Conservation (phyloP, 768 basidiomycete species). For the Russula olivacea region DNA sequence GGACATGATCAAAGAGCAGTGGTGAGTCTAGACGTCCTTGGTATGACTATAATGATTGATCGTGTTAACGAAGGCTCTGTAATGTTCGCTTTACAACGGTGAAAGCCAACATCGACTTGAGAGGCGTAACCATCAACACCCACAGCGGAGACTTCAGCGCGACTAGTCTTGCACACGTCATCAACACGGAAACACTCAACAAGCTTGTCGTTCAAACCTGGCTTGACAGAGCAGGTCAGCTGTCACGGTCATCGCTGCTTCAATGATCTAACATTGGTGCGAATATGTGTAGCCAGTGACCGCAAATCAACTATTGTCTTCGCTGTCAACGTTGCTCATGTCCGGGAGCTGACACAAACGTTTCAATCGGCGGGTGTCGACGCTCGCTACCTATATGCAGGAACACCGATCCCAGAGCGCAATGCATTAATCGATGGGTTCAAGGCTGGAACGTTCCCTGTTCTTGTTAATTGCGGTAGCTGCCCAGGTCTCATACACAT, state of each 20-base stretch:
- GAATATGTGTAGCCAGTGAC: conserved; percentile 34
- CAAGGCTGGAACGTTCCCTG: conserved; percentile 67
- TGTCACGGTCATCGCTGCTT: neutral
- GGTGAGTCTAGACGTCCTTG: conserved; percentile 40
- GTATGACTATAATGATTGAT: neutral
- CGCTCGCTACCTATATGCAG: conserved; percentile 72
- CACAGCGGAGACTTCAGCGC: conserved; percentile 78
- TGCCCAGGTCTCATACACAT: neutral
- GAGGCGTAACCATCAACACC: conserved; percentile 57
- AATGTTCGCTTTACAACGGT: conserved; percentile 83
- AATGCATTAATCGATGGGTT: conserved; percentile 61
- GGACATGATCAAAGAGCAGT: conserved; percentile 89
- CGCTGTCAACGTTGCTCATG: conserved; percentile 80
- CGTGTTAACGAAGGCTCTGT: conserved; percentile 54
- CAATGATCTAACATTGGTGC: conserved; percentile 9
- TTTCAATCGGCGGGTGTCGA: conserved; percentile 78
- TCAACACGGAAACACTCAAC: conserved; percentile 78
- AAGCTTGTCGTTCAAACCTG: conserved; percentile 74
- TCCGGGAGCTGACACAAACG: conserved; percentile 59
- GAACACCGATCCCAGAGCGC: conserved; percentile 60
- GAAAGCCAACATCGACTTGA: conserved; percentile 64
- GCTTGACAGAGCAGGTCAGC: conserved; percentile 73
- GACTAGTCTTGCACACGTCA: conserved; percentile 67
- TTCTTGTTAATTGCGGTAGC: conserved; percentile 84
- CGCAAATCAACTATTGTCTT: conserved; percentile 91